Conservation (phyloP, 768 basidiomycete genomes). For the Mycena vitilis region DNA sequence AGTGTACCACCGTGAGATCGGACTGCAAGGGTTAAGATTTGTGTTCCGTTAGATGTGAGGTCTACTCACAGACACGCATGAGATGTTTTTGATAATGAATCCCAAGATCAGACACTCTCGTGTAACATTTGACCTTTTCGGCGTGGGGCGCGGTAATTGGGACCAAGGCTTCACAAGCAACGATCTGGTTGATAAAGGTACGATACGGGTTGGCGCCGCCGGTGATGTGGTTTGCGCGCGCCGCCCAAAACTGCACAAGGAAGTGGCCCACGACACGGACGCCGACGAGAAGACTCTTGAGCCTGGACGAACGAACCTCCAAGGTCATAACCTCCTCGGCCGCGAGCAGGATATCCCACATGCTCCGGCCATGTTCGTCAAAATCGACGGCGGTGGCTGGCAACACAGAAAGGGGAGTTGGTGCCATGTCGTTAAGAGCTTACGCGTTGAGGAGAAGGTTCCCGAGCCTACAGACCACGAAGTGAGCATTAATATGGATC, state of each 20-base stretch:
- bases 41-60: neutral
- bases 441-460: no score
- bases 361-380: slow-evolving; percentile 5
- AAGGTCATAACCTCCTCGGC: slow-evolving; percentile 8
- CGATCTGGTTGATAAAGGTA: slow-evolving; percentile 6
- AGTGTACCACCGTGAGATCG: slow-evolving; percentile 4
- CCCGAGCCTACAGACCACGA: no score
- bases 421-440: no score
- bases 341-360: slow-evolving; percentile 7
- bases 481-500: no score
- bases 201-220: slow-evolving; percentile 10
- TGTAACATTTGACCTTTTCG: neutral
- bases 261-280: slow-evolving; percentile 22
- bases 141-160: slow-evolving; percentile 5
- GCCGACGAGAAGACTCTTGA: slow-evolving; percentile 13
- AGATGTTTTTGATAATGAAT: slow-evolving; percentile 18
- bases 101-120: slow-evolving; percentile 11
- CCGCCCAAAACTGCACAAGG: slow-evolving; percentile 16
- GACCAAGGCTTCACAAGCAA: slow-evolving; percentile 4
- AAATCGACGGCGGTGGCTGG: neutral
- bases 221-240: slow-evolving; percentile 1
- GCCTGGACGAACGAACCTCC: slow-evolving; percentile 1
- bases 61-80: slow-evolving; percentile 14
- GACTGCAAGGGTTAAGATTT: slow-evolving; percentile 8
- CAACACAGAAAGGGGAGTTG: slow-evolving; percentile 12